Conservation (phyloP, 768 basidiomycete species). For the Termitomyces sp. region DNA sequence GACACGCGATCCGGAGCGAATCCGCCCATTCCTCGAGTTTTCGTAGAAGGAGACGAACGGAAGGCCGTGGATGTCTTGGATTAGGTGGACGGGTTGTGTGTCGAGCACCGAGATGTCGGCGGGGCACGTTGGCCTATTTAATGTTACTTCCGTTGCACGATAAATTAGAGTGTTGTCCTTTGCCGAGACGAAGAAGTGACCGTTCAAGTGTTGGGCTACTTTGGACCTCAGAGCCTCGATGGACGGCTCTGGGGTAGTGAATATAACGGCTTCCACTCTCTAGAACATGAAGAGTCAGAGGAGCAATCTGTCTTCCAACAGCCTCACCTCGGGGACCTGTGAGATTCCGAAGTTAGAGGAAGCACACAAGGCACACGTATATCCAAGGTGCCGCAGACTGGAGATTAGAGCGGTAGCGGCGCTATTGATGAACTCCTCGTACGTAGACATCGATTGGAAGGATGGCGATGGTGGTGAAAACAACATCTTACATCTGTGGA, state of each 20-base stretch:
- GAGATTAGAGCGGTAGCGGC: not conserved
- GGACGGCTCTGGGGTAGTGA: not conserved
- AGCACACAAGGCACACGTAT: conserved; percentile 1
- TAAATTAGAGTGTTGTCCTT: not conserved
- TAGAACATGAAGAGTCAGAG: not conserved
- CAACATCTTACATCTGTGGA: not conserved
- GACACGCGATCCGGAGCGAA: not conserved
- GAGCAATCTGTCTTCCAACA: not conserved
- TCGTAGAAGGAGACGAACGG: conserved; percentile 3
- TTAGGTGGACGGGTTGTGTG: not conserved
- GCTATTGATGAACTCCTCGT: not conserved
- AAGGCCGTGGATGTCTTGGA: conserved; percentile 2
- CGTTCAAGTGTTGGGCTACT: not conserved
- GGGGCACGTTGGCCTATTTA: not conserved
- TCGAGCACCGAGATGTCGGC: conserved; percentile 1
- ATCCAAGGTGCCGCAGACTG: not conserved
- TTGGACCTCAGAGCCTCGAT: conserved; percentile 1
- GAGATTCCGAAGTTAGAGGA: conserved; percentile 1
- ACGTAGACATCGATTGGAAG: not conserved
- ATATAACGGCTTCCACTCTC: conserved; percentile 4
- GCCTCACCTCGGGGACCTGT: not conserved
- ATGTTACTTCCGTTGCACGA: not conserved
- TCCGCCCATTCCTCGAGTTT: conserved; percentile 8
- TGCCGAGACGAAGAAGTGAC: not conserved
- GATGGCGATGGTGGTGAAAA: not conserved